These are phyloP conservation scores for Ascochyta fabae DNA, from an alignment of 2,329 filamentous ascomycete species.

Conservation along the genomic window DNA sequence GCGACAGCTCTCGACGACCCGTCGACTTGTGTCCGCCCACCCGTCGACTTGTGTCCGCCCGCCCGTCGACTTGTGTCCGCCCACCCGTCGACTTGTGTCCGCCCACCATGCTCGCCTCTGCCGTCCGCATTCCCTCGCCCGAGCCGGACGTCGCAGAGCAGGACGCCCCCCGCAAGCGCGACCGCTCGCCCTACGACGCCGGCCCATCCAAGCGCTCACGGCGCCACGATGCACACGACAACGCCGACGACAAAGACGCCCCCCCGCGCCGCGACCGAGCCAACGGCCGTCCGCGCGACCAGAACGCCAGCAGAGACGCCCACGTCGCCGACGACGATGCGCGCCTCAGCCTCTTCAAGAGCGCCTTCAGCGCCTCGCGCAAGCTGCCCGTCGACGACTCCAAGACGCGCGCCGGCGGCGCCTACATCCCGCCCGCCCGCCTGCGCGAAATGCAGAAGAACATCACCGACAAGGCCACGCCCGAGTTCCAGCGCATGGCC, in stretches of 20 bases:
- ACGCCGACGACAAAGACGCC: conserved; percentile 52
- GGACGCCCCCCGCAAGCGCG: conserved; percentile 58
- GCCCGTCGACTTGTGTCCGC: neutral
- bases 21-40: neutral
- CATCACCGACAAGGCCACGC: conserved; percentile 94
- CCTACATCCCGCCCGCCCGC: conserved; percentile 92
- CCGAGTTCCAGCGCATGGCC: conserved; percentile 98
- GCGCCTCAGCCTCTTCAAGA: conserved; percentile 46
- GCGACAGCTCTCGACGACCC: neutral
- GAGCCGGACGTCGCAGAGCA: conserved; percentile 55
- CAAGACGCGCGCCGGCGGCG: conserved; percentile 91
- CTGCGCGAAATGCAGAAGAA: conserved; percentile 91
- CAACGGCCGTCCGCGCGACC: conserved; percentile 67
- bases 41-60: neutral
- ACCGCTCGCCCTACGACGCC: conserved; percentile 57
- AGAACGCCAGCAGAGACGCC: conserved; percentile 16
- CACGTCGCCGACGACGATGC: conserved; percentile 41
- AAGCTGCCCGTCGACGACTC: conserved; percentile 90
- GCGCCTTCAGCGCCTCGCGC: conserved; percentile 58
- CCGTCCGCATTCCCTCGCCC: conserved; percentile 65
- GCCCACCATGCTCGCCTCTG: conserved; percentile 48
- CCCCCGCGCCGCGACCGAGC: conserved; percentile 65
- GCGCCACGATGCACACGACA: conserved; percentile 41
- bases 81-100: neutral
- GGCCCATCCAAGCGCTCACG: conserved; percentile 49